Evolutionary conservation across 306 rosid species (phyloP), one percentile per base, ranked within the genome.

Genomic region (Cicer pinnatifidum): DNA sequence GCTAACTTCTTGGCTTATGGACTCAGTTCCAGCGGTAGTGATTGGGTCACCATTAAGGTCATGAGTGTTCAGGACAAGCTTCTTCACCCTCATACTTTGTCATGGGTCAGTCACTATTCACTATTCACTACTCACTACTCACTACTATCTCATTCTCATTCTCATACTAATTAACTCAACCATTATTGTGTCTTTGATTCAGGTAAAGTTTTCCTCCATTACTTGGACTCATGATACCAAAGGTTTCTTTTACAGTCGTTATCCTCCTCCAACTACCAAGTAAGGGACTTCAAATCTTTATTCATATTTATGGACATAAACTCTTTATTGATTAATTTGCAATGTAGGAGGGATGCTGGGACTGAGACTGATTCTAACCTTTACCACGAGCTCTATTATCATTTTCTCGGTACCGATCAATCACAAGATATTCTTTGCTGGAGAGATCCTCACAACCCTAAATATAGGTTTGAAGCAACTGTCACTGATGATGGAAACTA

Each of bases 191-290:
- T 54, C 3, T 23, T 62, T 16, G 51, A 16, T 64, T 41, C 92
- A 94, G 97, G 96, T 90, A 6, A 94, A 94, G 71, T 91, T 94
- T 88, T 88, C 92, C 19, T 72, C 83, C 39, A 87, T 90, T 69
- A 82, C 86, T 79, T 94, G 99, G 99, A 91, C 99, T 2, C 88
- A 80, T 73, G 97, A 94, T 72, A 72, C 75, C 93, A 89, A 88
- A 85, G 96, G 99, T 48, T 91, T 91, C 82, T 94, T 94, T 79
- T 94, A 94, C 73, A 80, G 96, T 80, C 89, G 97, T 69, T 94
- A 83, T 82, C 99, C 99, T 11, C 84, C 96, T 65, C 71, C 71
- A 11, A 65, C 71, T 64, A 96, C 97, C 56, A 87, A 80, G 99
- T 94, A 81, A 81, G 92, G 76, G n/a, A 13, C 41, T 69, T 62